These are phyloP conservation scores for Pichia californica DNA, from an alignment of 805 yeast species.

Conservation along the genomic window DNA sequence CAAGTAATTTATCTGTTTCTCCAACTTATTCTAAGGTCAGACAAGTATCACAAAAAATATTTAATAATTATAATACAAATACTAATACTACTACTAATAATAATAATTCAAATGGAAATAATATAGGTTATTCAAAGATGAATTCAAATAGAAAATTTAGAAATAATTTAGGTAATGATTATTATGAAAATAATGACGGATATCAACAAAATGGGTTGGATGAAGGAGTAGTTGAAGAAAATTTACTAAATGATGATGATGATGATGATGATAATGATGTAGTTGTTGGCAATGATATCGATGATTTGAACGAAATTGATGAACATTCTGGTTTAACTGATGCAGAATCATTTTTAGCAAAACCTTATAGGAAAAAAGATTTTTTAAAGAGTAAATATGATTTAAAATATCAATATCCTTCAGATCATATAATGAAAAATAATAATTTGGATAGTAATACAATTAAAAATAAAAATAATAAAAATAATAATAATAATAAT, in stretches of 20 bases:
- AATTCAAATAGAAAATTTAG: not conserved
- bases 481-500: too few relatives aligned
- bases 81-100: not conserved
- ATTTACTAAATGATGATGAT: not conserved
- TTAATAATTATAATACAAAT: conserved; percentile 11
- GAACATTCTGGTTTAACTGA: conserved; percentile 17
- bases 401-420: not conserved
- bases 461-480: too few relatives aligned
- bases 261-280: not conserved
- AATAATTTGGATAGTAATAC: too few relatives aligned
- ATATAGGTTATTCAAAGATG: not conserved
- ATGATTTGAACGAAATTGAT: conserved; percentile 2
- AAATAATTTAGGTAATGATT: not conserved
- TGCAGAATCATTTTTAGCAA: conserved; percentile 19
- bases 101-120: not conserved
- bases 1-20: conserved; percentile 4
- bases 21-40: conserved; percentile 23
- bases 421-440: not conserved
- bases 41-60: conserved; percentile 24
- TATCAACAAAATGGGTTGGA: not conserved
- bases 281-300: conserved; percentile 13
- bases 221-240: not conserved
- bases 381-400: not conserved
- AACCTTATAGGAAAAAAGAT: conserved; percentile 12
- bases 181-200: not conserved